Evolutionary conservation across 805 yeast species (phyloP), one percentile per base, ranked within the genome.

Genomic region (Suhomyces tanzawaensis): DNA sequence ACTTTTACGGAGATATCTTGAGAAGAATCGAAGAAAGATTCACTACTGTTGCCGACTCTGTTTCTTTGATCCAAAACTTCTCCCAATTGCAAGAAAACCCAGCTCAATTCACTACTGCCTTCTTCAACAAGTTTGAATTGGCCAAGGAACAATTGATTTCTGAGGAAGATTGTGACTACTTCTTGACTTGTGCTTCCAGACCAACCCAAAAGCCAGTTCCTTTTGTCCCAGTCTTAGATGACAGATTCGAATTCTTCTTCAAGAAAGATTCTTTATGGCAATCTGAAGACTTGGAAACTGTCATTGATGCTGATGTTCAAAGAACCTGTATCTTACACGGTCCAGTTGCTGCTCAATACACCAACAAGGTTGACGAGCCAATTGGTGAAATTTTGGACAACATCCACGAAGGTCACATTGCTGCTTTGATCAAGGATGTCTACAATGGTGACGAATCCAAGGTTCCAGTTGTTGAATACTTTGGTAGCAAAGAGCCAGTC

Each of bases 211-310:
- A 93, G 71, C 99, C 99, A 23, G 96, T 89, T 60, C 99, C 99
- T 47, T 93, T 93, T 53, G 90, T 93, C 53, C 99, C 99, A 36
- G 85, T 87, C 15, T 76, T 93, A 62, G 96, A 93, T 60, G 95
- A 87, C 50, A 85, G 87, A 72, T 88, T 93, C 56, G 97, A 93
- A 66, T 81, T 83, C 59, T 93, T 85, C 78, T 93, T 93, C 80
- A 93, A 93, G 81, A 93, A 93, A 73, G 99, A 93, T 67, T 91
- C 98, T 21, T 76, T 93, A 63, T 93, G 99, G 99, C 99, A 93
- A 76, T 85, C 96, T 17, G 98, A 93, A 74, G 91, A 87, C 62
- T 77, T 93, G 60, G 97, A 89, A 62, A 86, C 97, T 43, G 98
- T 93, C 59, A 90, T 87, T 49, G 98, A 77, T 51, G 88, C 85